Conservation (phyloP, 176 grass and related monocot genomes). For the Rhynchospora pubera region DNA sequence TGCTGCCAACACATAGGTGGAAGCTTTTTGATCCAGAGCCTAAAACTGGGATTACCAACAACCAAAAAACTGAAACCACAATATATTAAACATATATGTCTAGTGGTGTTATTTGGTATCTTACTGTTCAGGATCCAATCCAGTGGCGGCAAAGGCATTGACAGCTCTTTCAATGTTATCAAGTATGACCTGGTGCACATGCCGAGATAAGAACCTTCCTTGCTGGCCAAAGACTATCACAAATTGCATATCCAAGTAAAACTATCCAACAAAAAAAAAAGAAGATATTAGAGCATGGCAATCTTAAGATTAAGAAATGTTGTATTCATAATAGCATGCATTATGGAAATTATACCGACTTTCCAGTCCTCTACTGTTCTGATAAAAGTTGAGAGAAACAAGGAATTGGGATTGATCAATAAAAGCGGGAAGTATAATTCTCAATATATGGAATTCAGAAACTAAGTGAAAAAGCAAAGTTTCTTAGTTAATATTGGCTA, state of each 20-base stretch:
- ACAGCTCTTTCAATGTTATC: conserved; percentile 94
- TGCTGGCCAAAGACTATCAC: conserved; percentile 73
- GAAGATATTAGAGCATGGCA: conserved; percentile 5
- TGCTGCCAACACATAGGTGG: too few relatives aligned
- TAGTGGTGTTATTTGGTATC: background rate
- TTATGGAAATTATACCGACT: background rate
- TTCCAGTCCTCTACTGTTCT: background rate
- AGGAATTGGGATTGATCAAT: background rate
- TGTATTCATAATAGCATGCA: background rate
- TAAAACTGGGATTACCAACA: background rate
- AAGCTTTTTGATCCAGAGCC: background rate
- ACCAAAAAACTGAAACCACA: background rate
- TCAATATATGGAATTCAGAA: background rate
- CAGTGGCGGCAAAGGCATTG: conserved; percentile 77
- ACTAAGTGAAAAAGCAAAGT: background rate
- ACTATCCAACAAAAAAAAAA: conserved; percentile 34
- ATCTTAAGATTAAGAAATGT: background rate
- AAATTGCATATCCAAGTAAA: conserved; percentile 99
- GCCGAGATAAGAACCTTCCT: conserved; percentile 84
- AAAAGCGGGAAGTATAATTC: background rate
- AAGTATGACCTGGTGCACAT: conserved; percentile 88
- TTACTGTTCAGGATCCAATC: conserved; percentile 89
- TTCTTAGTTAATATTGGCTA: background rate
- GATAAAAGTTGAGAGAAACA: conserved; percentile 2
- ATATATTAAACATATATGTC: background rate